Conservation (phyloP, 1,139 yeast species). For the Yamadazyma taylorii region DNA sequence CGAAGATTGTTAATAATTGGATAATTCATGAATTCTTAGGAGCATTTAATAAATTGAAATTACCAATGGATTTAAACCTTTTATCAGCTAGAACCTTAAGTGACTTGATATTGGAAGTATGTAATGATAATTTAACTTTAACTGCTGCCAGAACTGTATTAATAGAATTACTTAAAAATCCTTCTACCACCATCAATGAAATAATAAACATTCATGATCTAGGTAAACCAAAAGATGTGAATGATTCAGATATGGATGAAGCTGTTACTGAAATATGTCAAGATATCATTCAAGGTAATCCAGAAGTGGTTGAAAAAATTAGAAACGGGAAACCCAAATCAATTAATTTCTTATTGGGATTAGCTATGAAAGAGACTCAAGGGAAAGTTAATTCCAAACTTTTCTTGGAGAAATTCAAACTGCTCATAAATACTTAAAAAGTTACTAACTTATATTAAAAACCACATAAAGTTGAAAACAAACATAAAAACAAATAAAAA, state of each 20-base stretch:
- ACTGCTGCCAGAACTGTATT: slow-evolving; percentile 69
- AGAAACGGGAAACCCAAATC: slow-evolving; percentile 61
- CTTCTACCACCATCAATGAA: slow-evolving; percentile 30
- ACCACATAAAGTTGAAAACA: slow-evolving; percentile 1
- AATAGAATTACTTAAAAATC: slow-evolving; percentile 54
- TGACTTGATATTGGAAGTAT: slow-evolving; percentile 26
- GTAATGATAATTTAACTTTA: slow-evolving; percentile 26
- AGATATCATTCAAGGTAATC: slow-evolving; percentile 51
- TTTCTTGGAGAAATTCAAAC: slow-evolving; percentile 46
- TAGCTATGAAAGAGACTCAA: slow-evolving; percentile 75
- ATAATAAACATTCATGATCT: slow-evolving; percentile 52
- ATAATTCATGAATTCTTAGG: slow-evolving; percentile 81
- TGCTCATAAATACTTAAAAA: slow-evolving; percentile 16
- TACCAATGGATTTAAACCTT: slow-evolving; percentile 33
- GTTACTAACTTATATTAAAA: neutral
- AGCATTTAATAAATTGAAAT: slow-evolving; percentile 53
- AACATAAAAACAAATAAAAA: slow-evolving; percentile 1
- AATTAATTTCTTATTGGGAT: slow-evolving; percentile 76
- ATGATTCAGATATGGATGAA: slow-evolving; percentile 26
- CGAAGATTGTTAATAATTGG: slow-evolving; percentile 70
- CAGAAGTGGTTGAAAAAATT: slow-evolving; percentile 58
- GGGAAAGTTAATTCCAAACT: slow-evolving; percentile 60
- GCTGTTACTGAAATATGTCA: slow-evolving; percentile 54
- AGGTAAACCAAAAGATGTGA: slow-evolving; percentile 31
- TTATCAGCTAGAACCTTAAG: slow-evolving; percentile 31